These are phyloP conservation scores for Fusarium albidum DNA, from an alignment of 2,329 filamentous ascomycete genomes.

Conservation along the genomic window DNA sequence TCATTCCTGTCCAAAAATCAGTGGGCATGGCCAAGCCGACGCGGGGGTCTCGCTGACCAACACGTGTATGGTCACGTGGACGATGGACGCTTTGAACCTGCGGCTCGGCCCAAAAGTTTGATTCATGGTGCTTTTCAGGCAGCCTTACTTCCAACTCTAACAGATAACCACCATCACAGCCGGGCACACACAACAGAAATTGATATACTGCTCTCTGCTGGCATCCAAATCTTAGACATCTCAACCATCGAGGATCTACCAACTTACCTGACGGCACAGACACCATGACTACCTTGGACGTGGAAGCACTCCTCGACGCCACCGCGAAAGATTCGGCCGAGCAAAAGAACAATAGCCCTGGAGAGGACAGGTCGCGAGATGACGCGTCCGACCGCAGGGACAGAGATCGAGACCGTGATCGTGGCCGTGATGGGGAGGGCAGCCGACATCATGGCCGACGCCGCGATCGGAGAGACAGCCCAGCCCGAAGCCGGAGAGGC, in stretches of 20 bases:
- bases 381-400: slow-evolving; percentile 56
- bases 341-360: slow-evolving; percentile 54
- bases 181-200: slow-evolving; percentile 10
- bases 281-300: slow-evolving; percentile 68
- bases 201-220: slow-evolving; percentile 7
- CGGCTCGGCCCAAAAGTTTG: slow-evolving; percentile 33
- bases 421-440: slow-evolving; percentile 62
- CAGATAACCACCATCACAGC: slow-evolving; percentile 21
- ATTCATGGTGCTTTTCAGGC: slow-evolving; percentile 33
- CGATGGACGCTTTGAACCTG: background rate
- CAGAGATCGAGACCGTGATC: slow-evolving; percentile 64
- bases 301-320: slow-evolving; percentile 90
- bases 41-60: slow-evolving; percentile 15
- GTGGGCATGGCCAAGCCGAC: slow-evolving; percentile 1
- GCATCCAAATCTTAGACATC: slow-evolving; percentile 10
- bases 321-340: slow-evolving; percentile 71
- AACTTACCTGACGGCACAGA: slow-evolving; percentile 29
- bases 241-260: slow-evolving; percentile 2
- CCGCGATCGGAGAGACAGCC: slow-evolving; percentile 65
- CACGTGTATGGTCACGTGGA: slow-evolving; percentile 38
- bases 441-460: slow-evolving; percentile 59
- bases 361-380: slow-evolving; percentile 61
- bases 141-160: slow-evolving; percentile 19
- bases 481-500: slow-evolving; percentile 53
- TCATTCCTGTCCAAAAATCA: background rate